phyloP scores from a whole-genome alignment of 2,329 filamentous ascomycete genomes.

The Canariomyces notabilis region DNA sequence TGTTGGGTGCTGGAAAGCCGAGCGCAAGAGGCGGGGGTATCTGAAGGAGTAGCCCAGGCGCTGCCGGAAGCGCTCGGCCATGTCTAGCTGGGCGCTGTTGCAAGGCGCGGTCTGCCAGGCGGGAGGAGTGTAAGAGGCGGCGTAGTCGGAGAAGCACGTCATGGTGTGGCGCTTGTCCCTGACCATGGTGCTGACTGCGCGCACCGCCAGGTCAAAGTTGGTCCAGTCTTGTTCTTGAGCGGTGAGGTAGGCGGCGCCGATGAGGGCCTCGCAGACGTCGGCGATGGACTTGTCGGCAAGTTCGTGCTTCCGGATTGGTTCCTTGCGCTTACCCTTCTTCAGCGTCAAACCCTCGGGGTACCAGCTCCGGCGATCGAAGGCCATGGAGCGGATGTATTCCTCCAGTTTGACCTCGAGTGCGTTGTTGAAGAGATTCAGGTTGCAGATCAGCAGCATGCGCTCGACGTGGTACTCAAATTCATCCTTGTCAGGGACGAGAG shows the following conservation, averaged over 20 bases:
- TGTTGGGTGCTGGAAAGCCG: slow-evolving; percentile 84
- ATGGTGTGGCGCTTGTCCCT: slow-evolving; percentile 65
- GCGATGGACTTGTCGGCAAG: slow-evolving; percentile 87
- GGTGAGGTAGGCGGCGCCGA: slow-evolving; percentile 72
- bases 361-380: slow-evolving; percentile 80
- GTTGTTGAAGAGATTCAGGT: slow-evolving; percentile 78
- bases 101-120: slow-evolving; percentile 60
- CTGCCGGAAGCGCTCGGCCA: slow-evolving; percentile 59
- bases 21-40: slow-evolving; percentile 70
- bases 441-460: slow-evolving; percentile 87
- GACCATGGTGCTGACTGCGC: slow-evolving; percentile 65
- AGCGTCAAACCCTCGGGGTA: slow-evolving; percentile 77
- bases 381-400: slow-evolving; percentile 75
- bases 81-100: slow-evolving; percentile 63
- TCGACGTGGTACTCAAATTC: slow-evolving; percentile 88
- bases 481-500: slow-evolving; percentile 67
- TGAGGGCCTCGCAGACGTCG: slow-evolving; percentile 90
- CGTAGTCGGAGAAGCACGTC: slow-evolving; percentile 68
- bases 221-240: slow-evolving; percentile 31
- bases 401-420: slow-evolving; percentile 62
- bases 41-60: slow-evolving; percentile 61
- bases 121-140: slow-evolving; percentile 61
- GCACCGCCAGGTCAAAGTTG: slow-evolving; percentile 54
- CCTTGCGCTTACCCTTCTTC: slow-evolving; percentile 62
- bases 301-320: slow-evolving; percentile 51